Evolutionary conservation across 495 filamentous ascomycete genomes (phyloP).

Genomic region (Hypoxylon fuscum): DNA sequence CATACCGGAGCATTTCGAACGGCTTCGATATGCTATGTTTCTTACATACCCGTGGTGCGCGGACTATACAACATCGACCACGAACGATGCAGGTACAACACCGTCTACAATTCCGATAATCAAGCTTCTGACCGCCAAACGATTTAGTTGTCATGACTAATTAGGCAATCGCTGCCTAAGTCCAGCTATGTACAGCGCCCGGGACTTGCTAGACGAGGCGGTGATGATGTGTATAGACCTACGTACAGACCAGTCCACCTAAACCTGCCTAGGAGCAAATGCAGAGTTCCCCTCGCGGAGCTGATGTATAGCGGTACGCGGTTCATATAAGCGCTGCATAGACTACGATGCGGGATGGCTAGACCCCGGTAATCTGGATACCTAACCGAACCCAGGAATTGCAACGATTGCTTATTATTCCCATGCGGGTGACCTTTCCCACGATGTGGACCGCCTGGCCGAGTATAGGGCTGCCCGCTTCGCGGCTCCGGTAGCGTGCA

Average conservation of each 20-base stretch:
- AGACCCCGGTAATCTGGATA: neutral
- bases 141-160: too few species aligned
- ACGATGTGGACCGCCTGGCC: neutral
- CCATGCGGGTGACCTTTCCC: neutral
- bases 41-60: neutral
- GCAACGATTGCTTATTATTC: neutral
- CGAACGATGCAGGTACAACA: too few species aligned
- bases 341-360: conserved; percentile 2
- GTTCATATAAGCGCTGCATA: neutral
- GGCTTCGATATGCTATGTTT: neutral
- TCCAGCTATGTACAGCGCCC: too few species aligned
- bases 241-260: too few species aligned
- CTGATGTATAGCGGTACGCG: conserved; percentile 1
- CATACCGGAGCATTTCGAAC: neutral
- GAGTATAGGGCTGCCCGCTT: neutral
- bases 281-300: neutral
- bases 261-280: neutral
- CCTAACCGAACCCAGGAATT: neutral
- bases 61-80: conserved; percentile 9
- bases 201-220: too few species aligned
- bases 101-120: too few species aligned
- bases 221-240: too few species aligned
- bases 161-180: too few species aligned
- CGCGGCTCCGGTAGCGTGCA: neutral
- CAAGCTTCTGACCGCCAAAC: too few species aligned